Percentiles rank a stretch among this genome's conserved stretches.
Conservation (phyloP, 2,329 filamentous ascomycete species). For the Pseudogymnoascus sp. region DNA sequence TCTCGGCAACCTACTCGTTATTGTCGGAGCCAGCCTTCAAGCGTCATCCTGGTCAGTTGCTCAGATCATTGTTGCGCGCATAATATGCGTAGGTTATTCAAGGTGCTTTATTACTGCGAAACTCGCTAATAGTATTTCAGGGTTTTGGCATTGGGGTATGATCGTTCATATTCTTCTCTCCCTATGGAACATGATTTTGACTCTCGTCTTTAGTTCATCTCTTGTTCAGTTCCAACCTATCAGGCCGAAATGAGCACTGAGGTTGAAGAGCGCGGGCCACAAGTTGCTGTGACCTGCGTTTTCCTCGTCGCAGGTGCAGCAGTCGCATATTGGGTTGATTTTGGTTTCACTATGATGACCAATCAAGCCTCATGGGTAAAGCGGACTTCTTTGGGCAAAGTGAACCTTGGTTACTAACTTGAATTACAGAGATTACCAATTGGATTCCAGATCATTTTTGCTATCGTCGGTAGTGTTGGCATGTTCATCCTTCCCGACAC, state of each 20-base stretch:
- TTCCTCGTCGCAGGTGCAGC: slow-evolving; percentile 22
- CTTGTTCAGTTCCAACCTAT: slow-evolving; percentile 26
- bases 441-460: slow-evolving; percentile 27
- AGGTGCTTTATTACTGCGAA: slow-evolving; percentile 14
- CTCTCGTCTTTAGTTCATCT: slow-evolving; percentile 20
- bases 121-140: slow-evolving; percentile 1
- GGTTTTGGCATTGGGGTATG: slow-evolving; percentile 13
- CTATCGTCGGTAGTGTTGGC: slow-evolving; percentile 22
- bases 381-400: background rate
- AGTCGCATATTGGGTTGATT: slow-evolving; percentile 24
- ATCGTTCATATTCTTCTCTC: background rate
- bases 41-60: slow-evolving; percentile 24
- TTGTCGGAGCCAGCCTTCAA: slow-evolving; percentile 25
- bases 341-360: slow-evolving; percentile 16
- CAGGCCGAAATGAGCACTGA: slow-evolving; percentile 22
- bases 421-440: slow-evolving; percentile 23
- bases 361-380: slow-evolving; percentile 24
- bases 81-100: slow-evolving; percentile 14
- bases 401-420: background rate
- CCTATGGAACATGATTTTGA: background rate
- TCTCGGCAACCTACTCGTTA: slow-evolving; percentile 24
- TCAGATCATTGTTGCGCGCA: slow-evolving; percentile 26
- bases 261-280: slow-evolving; percentile 23
- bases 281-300: slow-evolving; percentile 22
- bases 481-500: slow-evolving; percentile 26